Evolutionary conservation across 306 rosid species (phyloP), one percentile per base, ranked within the genome.

Genomic region (Begonia peltatifolia): DNA sequence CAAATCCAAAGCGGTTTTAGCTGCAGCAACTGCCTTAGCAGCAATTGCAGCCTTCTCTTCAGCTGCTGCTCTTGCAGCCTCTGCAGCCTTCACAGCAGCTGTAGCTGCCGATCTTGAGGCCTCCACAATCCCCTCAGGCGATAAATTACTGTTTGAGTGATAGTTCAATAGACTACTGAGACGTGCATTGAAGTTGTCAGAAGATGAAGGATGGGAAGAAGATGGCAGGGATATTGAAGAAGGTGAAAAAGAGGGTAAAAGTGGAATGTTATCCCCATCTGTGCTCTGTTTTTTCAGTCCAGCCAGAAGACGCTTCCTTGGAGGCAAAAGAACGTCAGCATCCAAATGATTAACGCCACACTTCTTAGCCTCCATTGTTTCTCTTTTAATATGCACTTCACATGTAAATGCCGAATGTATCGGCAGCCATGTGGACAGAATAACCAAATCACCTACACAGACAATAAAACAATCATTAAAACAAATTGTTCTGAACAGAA

Each of bases 261-360:
- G 68, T 11, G 76, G 64, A 51, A 66, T 58, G 54, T 69, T 72
- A 55, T 85, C 85, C 38, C 73, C 69, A 59, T 83, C 87, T 1
- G 79, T 70, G 68, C 68, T 69, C 75, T 83, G 94, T 68, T 85
- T 85, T 57, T 79, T 90, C 86, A 90, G 74, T 56, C 97, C 97
- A 14, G 97, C 97, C 12, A 90, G 87, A 53, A 90, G 86, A 22
- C 95, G 95, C 70, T 90, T 90, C 46, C 97, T 81, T 15, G 97
- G 97, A 58, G 97, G 97, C 64, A 85, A 61, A 65, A 90, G 89
- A 47, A 86, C 97, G 63, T 85, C 97, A 16, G 92, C 75, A 64
- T 90, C 95, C 74, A 82, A 77, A 59, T 82, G 95, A 62, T 63
- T 78, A 35, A 68, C 84, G 55, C 86, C 94, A 14, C 86, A 85